Evolutionary conservation across 2,329 filamentous ascomycete species (phyloP).

Genomic region (Pseudogymnoascus sp.): DNA sequence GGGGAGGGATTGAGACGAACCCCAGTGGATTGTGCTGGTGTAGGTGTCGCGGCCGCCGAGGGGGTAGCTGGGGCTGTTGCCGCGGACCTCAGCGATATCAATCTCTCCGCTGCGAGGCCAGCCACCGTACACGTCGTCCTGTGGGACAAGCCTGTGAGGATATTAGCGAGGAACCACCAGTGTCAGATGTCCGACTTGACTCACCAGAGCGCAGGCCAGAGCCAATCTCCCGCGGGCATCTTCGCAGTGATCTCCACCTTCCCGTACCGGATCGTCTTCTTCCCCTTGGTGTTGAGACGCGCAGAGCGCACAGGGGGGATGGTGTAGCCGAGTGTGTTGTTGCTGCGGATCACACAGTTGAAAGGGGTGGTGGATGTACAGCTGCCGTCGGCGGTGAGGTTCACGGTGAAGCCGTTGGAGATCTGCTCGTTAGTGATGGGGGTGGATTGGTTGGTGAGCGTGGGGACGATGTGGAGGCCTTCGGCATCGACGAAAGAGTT

Average conservation of each 20-base stretch:
- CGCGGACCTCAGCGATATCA: constrained; percentile 44
- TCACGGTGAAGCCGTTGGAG: constrained; percentile 36
- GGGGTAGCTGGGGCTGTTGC: constrained; percentile 36
- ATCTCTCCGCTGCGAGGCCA: constrained; percentile 49
- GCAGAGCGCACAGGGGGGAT: constrained; percentile 44
- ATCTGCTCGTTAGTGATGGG: constrained; percentile 34
- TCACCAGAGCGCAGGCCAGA: constrained; percentile 41
- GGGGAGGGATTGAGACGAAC: constrained; percentile 22
- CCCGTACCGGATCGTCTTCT: constrained; percentile 41
- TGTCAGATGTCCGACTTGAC: constrained; percentile 2
- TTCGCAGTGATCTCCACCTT: constrained; percentile 47
- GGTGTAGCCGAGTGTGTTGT: constrained; percentile 38
- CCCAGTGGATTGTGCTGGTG: constrained; percentile 43
- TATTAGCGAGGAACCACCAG: neutral
- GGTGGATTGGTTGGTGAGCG: constrained; percentile 38
- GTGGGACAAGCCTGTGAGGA: constrained; percentile 41
- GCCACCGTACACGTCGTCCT: constrained; percentile 38
- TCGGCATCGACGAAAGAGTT: constrained; percentile 42
- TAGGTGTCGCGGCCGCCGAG: constrained; percentile 36
- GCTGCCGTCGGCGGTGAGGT: constrained; percentile 35
- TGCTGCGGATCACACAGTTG: constrained; percentile 35
- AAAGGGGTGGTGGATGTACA: constrained; percentile 32
- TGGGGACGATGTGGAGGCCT: constrained; percentile 49
- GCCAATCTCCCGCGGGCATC: constrained; percentile 46
- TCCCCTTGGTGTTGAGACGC: constrained; percentile 41